Conservation (phyloP, 495 filamentous ascomycete species). For the Xylaria venustula region DNA sequence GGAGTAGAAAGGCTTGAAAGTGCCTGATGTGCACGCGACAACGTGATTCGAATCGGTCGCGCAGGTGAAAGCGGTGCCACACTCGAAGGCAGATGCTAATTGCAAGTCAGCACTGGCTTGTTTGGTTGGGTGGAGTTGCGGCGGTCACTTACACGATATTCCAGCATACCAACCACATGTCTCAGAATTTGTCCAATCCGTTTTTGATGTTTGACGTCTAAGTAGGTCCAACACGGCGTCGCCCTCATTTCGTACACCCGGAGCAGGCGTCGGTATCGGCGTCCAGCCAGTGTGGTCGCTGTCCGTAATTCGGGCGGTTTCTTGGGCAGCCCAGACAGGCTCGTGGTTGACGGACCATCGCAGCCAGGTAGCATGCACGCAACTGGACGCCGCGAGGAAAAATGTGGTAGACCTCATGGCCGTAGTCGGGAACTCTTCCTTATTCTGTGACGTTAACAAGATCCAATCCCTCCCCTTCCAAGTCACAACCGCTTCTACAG, state of each 20-base stretch:
- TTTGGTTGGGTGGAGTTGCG: neutral
- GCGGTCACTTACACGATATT: constrained; percentile 30
- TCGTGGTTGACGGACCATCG: constrained; percentile 20
- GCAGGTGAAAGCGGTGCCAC: constrained; percentile 25
- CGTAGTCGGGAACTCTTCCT: neutral
- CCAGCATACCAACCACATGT: constrained; percentile 39
- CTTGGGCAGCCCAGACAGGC: constrained; percentile 3
- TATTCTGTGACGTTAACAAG: neutral
- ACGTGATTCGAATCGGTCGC: constrained; percentile 30
- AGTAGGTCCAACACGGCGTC: constrained; percentile 19
- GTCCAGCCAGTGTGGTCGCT: constrained; percentile 18
- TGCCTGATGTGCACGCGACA: constrained; percentile 32
- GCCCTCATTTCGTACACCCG: constrained; percentile 5
- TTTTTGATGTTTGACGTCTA: constrained; percentile 2
- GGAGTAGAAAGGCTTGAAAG: constrained; percentile 25
- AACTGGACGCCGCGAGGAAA: constrained; percentile 12
- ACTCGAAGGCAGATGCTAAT: constrained; percentile 10
- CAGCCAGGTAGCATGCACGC: constrained; percentile 20
- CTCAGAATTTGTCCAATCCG: constrained; percentile 28
- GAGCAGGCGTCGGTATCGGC: constrained; percentile 27
- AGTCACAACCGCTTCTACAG: neutral
- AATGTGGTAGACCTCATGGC: constrained; percentile 17
- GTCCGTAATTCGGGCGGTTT: constrained; percentile 9
- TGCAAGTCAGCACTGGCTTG: neutral
- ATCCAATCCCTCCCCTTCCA: neutral